These are phyloP conservation scores for Poa annua DNA, from an alignment of 176 grass and related monocot genomes.

Conservation along the genomic window DNA sequence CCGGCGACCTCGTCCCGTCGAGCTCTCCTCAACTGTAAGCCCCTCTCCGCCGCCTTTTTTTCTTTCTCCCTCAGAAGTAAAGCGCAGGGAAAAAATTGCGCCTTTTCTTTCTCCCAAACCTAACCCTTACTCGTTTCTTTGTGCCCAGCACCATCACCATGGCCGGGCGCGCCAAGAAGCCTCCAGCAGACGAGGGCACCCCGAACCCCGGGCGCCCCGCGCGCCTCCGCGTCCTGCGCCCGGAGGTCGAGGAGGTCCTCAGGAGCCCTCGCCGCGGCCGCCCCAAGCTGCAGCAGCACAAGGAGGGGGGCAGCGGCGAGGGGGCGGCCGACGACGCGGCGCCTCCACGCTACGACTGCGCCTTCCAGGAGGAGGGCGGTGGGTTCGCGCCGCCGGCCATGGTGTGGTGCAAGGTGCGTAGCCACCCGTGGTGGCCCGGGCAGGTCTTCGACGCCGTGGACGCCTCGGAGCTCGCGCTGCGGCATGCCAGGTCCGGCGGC, in stretches of 20 bases:
- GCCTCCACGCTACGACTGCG: constrained; percentile 42
- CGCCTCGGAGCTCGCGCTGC: constrained; percentile 68
- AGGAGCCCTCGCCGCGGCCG: constrained; percentile 41
- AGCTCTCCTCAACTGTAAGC: neutral
- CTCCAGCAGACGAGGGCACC: neutral
- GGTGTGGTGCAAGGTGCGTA: constrained; percentile 86
- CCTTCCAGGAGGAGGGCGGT: constrained; percentile 41
- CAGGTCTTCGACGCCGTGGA: constrained; percentile 72
- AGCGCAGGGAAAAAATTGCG: neutral
- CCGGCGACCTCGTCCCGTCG: neutral
- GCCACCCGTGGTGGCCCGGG: constrained; percentile 92
- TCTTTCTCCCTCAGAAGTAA: neutral
- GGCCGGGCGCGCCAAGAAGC: constrained; percentile 35
- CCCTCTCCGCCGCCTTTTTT: neutral
- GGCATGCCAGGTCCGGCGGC: constrained; percentile 41
- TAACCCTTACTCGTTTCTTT: constrained; percentile 9
- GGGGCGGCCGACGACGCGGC: neutral
- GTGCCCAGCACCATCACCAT: constrained; percentile 16
- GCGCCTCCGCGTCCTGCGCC: constrained; percentile 48
- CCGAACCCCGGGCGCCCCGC: constrained; percentile 18
- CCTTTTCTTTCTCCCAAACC: neutral
- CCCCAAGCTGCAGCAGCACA: constrained; percentile 37
- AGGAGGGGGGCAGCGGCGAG: neutral
- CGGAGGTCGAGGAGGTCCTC: constrained; percentile 51
- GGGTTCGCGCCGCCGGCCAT: constrained; percentile 51